These are phyloP conservation scores for Marchantia paleacea DNA, from an alignment of 225 moss, liverwort and hornwort genomes.

Conservation along the genomic window DNA sequence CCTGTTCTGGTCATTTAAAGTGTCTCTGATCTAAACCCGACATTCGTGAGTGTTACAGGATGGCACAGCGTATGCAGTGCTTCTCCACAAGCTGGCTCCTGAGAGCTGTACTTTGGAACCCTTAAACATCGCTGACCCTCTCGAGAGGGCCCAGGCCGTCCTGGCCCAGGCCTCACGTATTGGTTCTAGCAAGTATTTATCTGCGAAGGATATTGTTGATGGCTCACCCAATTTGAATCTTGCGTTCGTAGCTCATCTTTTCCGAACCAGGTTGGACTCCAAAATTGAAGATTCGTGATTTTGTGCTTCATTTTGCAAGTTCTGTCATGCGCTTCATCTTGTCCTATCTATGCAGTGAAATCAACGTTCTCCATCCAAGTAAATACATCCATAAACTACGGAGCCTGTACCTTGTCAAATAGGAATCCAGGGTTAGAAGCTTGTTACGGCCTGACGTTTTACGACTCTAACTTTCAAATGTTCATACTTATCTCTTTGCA, in stretches of 20 bases:
- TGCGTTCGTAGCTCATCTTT: slow-evolving; percentile 91
- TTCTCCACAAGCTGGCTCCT: slow-evolving; percentile 77
- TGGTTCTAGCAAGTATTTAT: slow-evolving; percentile 84
- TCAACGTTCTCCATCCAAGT: background rate
- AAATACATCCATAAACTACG: background rate
- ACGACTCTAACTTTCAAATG: background rate
- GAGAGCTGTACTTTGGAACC: slow-evolving; percentile 80
- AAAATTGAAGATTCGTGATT: background rate
- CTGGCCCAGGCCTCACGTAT: slow-evolving; percentile 89
- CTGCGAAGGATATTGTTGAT: slow-evolving; percentile 80
- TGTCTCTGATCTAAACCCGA: background rate
- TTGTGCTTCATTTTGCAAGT: background rate
- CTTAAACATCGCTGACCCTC: slow-evolving; percentile 59
- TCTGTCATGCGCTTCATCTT: background rate
- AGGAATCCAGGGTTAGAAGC: background rate
- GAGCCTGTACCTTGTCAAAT: background rate
- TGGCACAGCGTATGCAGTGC: slow-evolving; percentile 69
- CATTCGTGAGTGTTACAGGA: slow-evolving; percentile 48
- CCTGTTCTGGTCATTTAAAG: background rate
- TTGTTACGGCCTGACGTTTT: background rate
- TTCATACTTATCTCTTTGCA: slow-evolving; percentile 23
- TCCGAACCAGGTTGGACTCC: slow-evolving; percentile 65
- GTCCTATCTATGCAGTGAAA: background rate
- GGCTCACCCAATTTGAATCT: slow-evolving; percentile 96
- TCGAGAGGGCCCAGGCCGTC: slow-evolving; percentile 85